These are phyloP conservation scores for Laburnicola sp. DNA, from an alignment of 2,329 filamentous ascomycete genomes.

Conservation along the genomic window DNA sequence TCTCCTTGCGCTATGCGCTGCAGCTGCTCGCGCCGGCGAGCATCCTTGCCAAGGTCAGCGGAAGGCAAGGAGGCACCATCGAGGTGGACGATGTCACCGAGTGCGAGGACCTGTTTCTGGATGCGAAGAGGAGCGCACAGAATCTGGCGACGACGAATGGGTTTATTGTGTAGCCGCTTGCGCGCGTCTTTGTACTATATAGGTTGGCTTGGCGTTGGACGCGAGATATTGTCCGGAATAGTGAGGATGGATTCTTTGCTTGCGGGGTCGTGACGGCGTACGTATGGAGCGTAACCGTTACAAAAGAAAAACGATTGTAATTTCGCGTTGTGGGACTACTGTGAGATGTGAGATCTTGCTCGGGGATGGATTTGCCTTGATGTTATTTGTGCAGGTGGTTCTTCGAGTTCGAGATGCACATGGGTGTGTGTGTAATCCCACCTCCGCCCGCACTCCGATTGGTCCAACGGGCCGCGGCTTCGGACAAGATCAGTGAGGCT, in stretches of 20 bases:
- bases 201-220: background rate
- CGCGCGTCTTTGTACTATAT: constrained; percentile 13
- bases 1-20: constrained; percentile 89
- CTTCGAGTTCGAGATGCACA: background rate
- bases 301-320: too few relatives aligned
- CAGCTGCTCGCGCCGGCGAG: constrained; percentile 88
- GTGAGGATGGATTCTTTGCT: background rate
- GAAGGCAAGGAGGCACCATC: constrained; percentile 52
- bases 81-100: constrained; percentile 60
- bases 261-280: too few relatives aligned
- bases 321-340: too few relatives aligned
- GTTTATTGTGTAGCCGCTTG: constrained; percentile 36
- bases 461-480: constrained; percentile 19
- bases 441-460: constrained; percentile 24
- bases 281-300: too few relatives aligned
- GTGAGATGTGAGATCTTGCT: too few relatives aligned
- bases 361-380: too few relatives aligned
- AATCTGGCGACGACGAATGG: constrained; percentile 32
- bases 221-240: background rate
- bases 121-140: constrained; percentile 53
- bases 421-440: background rate
- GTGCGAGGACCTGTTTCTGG: constrained; percentile 52
- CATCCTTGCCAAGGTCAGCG: constrained; percentile 78
- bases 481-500: constrained; percentile 6
- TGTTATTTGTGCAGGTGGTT: background rate